Percentiles rank a stretch among this genome's conserved stretches.
Evolutionary conservation across 148 eudicot genomes (phyloP).

Genomic region (Silene uniflora): DNA sequence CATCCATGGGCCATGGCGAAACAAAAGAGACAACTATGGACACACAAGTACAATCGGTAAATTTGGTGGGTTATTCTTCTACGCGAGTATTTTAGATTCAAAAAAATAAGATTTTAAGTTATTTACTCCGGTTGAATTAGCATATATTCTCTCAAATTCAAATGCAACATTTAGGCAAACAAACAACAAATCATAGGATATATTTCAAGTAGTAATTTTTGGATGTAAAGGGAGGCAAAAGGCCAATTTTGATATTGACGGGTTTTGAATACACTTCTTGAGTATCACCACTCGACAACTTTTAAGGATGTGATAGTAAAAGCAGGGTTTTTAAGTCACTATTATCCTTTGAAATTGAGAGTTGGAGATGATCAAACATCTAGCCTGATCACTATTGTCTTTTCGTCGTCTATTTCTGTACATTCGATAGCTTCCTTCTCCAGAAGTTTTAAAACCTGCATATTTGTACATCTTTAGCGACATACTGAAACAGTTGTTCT

Average conservation of each 20-base stretch:
- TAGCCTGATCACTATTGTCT: constrained; percentile 40
- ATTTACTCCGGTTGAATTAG: too few relatives aligned
- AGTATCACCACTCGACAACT: neutral
- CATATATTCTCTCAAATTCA: too few relatives aligned
- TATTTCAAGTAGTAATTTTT: too few relatives aligned
- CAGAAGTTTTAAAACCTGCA: constrained; percentile 53
- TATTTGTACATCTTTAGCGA: neutral
- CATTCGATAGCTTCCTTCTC: constrained; percentile 56
- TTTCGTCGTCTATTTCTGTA: constrained; percentile 55
- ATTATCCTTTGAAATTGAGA: neutral
- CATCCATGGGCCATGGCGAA: too few relatives aligned
- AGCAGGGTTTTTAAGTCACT: too few relatives aligned
- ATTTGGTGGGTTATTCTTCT: too few relatives aligned
- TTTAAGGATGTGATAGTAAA: neutral
- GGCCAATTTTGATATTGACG: neutral
- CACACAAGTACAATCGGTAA: too few relatives aligned
- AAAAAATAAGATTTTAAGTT: too few relatives aligned
- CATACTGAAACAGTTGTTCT: neutral
- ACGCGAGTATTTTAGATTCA: too few relatives aligned
- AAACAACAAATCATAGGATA: too few relatives aligned
- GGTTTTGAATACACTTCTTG: neutral
- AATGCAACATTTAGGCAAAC: too few relatives aligned
- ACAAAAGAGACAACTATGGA: too few relatives aligned
- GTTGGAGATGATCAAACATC: constrained; percentile 16
- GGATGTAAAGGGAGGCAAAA: neutral